Conservation (phyloP, 805 yeast species). For the Nakazawaea sp. region DNA sequence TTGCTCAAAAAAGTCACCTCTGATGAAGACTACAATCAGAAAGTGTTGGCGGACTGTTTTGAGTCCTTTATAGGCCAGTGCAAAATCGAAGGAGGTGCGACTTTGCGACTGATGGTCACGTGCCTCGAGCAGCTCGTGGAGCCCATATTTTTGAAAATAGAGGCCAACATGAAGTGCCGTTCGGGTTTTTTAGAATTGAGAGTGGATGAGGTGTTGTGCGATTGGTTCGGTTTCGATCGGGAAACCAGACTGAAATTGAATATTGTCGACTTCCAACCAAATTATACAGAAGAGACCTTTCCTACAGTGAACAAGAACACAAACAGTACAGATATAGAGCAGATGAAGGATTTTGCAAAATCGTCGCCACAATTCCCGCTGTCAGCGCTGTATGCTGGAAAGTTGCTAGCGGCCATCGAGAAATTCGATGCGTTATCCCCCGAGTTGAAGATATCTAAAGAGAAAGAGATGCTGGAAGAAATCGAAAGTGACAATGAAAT, state of each 20-base stretch:
- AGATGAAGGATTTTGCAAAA: slow-evolving; percentile 3
- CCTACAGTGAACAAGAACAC: no score
- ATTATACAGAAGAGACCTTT: no score
- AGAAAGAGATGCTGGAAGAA: background rate
- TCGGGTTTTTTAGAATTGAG: slow-evolving; percentile 1
- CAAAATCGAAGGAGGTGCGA: slow-evolving; percentile 2
- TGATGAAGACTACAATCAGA: slow-evolving; percentile 31
- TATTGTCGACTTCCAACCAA: background rate
- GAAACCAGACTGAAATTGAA: background rate
- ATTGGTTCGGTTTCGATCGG: slow-evolving; percentile 1
- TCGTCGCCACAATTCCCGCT: background rate
- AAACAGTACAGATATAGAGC: background rate
- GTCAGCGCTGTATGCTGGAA: background rate
- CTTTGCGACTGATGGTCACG: background rate
- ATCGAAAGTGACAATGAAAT: background rate
- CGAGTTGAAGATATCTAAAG: background rate
- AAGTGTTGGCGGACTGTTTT: slow-evolving; percentile 36
- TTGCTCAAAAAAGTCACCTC: slow-evolving; percentile 26
- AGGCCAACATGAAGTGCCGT: background rate
- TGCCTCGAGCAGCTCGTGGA: slow-evolving; percentile 1
- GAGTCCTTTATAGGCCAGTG: slow-evolving; percentile 37
- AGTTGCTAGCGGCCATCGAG: background rate
- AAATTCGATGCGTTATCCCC: background rate
- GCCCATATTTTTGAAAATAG: background rate
- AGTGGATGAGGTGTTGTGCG: slow-evolving; percentile 4